Evolutionary conservation across 2,329 filamentous ascomycete species (phyloP), one percentile per base, ranked within the genome.

Genomic region (Colletotrichum magnum): DNA sequence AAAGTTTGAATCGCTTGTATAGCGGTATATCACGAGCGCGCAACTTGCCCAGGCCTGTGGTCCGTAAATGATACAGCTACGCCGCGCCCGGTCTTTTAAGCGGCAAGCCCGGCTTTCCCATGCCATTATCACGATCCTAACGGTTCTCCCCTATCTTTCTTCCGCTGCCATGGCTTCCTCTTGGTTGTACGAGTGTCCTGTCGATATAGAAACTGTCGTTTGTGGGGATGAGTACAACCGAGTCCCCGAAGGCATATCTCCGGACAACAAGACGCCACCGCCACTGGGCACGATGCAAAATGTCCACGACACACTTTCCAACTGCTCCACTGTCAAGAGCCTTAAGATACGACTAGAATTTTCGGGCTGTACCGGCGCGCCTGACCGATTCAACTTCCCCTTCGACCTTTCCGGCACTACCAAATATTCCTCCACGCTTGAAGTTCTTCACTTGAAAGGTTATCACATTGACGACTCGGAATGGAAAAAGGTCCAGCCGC

Each of bases 381-480:
- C 56, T 4, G 41, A 58, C 6, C 24, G 24, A n/a, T 58, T 13
- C 16, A 58, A 21, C 5, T 47, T 58, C 12, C 56, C 56, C 2
- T 58, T 58, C 18, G 24, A 58, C 4, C 45, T 47, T 18, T 41
- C 56, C 28, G 24, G 16, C 6, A 39, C 24, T 15, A 47, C 56
- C n/a, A 21, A 24, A 15, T 58, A 58, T 47, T 13, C 41, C n/a
- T 58, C 43, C 15, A 41, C 50, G 18, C 45, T 59, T 1, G 45
- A 51, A 26, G 28, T 48, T 39, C 45, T 59, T n/a, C 45, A 51
- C 21, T 28, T 59, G 7, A 26, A 59, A 15, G 57, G 57, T 6
- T 59, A 59, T 24, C 26, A 51, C n/a, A 41, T 59, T n/a, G 57
- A 48, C 4, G 45, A 50, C 1, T 43, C n/a, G 7, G n/a, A 39